Evolutionary conservation across 2,329 filamentous ascomycete genomes (phyloP), one percentile per base, ranked within the genome.

Genomic region (Diaporthe batatas): DNA sequence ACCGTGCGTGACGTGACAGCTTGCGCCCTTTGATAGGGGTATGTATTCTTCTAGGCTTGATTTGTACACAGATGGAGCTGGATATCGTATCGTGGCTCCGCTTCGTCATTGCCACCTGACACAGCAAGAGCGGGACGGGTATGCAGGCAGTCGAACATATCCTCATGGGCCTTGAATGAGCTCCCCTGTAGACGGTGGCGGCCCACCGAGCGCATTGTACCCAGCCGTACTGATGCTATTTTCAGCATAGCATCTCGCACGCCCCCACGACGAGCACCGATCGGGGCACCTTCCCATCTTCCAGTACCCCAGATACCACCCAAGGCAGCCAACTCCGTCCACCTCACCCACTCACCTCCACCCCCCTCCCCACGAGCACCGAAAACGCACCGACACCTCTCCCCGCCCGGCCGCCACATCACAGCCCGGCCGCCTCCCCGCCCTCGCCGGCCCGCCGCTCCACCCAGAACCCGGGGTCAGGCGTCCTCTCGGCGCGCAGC

Each of bases 401-500:
- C 54, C 11, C 25, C 3, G 51, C 76, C 79, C 76, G 80, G 80
- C 82, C 81, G 79, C 74, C 47, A 16, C 14, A 42, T 42, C 16
- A 42, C 39, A 42, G 39, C 5, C 39, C 39, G 12, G 47, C 47
- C 10, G 29, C 29, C 29, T 29, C 29, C 29, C 29, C 29, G 32
- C 1, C 29, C 6, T 21, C 55, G 0, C 21, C 57, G 6, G 57
- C 59, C 59, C 79, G 77, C 80, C 82, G 91, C 87, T 98, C 94
- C 74, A 97, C 80, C 78, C 91, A 96, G 79, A 95, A 98, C 1
- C 95, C 95, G 1, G 87, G 86, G 74, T 96, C 93, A 3, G 95
- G 94, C 82, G 88, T 91, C 82, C 95, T 85, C 83, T 89, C 86
- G 68, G 87, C 89, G 84, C 91, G 91, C 79, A 97, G 87, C 85